phyloP scores from a whole-genome alignment of 1,284 basidiomycete species.

The Cryptococcus amylolentus region DNA sequence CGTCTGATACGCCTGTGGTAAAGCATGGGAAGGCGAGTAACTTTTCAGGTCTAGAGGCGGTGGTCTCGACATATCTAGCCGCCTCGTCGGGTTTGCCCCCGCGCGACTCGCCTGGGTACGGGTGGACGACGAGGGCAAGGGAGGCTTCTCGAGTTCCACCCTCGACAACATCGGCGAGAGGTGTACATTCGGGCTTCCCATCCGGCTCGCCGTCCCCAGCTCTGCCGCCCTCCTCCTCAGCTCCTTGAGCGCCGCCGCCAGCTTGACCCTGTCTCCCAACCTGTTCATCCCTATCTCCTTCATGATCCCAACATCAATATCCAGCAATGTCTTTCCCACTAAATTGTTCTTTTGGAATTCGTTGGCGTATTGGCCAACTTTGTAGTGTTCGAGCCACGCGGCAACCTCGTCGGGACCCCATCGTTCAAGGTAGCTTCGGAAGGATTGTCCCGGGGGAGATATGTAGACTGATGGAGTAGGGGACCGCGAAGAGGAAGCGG shows the following conservation, averaged over 20 bases:
- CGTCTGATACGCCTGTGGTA: slow-evolving; percentile 31
- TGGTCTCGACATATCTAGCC: slow-evolving; percentile 31
- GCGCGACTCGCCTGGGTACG: slow-evolving; percentile 7
- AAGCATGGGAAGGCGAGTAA: slow-evolving; percentile 17
- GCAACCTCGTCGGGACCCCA: not conserved
- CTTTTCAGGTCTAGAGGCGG: slow-evolving; percentile 36
- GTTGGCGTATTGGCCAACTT: slow-evolving; percentile 65
- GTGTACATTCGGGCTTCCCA: too few species aligned
- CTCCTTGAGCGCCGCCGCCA: slow-evolving; percentile 74
- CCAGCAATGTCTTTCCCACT: slow-evolving; percentile 78
- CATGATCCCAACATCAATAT: slow-evolving; percentile 76
- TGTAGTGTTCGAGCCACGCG: slow-evolving; percentile 26
- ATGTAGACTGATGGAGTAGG: not conserved
- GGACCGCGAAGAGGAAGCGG: not conserved
- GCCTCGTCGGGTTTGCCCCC: slow-evolving; percentile 4
- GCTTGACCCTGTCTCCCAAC: slow-evolving; percentile 83
- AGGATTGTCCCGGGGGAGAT: not conserved
- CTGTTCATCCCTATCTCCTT: slow-evolving; percentile 84
- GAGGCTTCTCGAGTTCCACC: slow-evolving; percentile 4
- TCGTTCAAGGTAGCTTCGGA: not conserved
- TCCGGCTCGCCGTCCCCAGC: not conserved
- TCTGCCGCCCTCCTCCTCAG: slow-evolving; percentile 56
- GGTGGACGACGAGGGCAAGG: not conserved
- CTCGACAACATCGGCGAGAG: too few species aligned
- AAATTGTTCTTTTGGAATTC: slow-evolving; percentile 82